Evolutionary conservation across 2,329 filamentous ascomycete genomes (phyloP).

Genomic region (Colletotrichum aenigma): DNA sequence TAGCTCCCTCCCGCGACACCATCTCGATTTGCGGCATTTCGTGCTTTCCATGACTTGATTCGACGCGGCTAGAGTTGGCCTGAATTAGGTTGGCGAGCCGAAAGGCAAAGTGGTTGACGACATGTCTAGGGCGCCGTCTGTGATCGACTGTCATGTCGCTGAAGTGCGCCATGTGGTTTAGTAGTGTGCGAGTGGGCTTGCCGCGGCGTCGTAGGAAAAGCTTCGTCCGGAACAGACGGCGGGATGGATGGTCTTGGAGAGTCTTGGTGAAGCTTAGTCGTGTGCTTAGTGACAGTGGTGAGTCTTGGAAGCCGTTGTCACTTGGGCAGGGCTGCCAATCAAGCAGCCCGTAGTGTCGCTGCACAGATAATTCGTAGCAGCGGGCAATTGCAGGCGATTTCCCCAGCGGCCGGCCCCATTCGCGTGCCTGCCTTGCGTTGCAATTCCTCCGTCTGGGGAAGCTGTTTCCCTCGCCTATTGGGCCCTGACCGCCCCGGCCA

Average conservation of each 20-base stretch:
- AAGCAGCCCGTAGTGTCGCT: neutral
- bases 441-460: slow-evolving; percentile 2
- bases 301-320: neutral
- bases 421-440: neutral
- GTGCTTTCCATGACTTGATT: neutral
- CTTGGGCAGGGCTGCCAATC: neutral
- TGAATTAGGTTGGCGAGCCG: neutral
- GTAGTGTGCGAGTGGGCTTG: neutral
- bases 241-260: slow-evolving; percentile 14
- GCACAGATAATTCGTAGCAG: neutral
- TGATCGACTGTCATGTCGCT: neutral
- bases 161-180: slow-evolving; percentile 1
- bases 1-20: neutral
- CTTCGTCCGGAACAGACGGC: slow-evolving; percentile 7
- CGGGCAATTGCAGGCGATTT: neutral
- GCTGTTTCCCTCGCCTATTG: neutral
- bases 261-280: neutral
- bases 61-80: neutral
- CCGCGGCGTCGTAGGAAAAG: neutral
- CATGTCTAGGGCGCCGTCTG: neutral
- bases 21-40: neutral
- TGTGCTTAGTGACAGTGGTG: neutral
- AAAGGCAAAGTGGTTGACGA: neutral
- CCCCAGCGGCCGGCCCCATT: neutral
- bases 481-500: neutral